Evolutionary conservation across 768 basidiomycete genomes (phyloP).

Genomic region (Suillus alpinus): DNA sequence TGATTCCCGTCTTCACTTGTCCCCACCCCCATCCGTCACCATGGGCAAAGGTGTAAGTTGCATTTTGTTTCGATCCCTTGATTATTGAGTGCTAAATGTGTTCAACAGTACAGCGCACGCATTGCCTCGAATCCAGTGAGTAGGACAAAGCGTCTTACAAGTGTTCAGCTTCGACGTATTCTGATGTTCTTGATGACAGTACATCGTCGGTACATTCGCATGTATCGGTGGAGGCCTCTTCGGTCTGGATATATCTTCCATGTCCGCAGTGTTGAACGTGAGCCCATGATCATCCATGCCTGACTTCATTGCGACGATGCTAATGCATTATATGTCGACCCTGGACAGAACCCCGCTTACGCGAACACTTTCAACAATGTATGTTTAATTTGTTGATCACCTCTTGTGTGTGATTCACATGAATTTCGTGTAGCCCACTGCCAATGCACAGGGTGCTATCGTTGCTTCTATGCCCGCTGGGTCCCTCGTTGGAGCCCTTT

Average conservation of each 20-base stretch:
- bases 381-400: conserved; percentile 1
- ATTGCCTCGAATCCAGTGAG: conserved; percentile 59
- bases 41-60: conserved; percentile 26
- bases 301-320: not conserved
- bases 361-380: conserved; percentile 24
- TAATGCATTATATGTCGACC: not conserved
- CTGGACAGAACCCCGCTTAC: conserved; percentile 26
- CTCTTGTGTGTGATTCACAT: conserved; percentile 2
- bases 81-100: conserved; percentile 3
- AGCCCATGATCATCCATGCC: conserved; percentile 10
- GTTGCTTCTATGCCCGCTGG: conserved; percentile 78
- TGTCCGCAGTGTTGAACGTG: conserved; percentile 71
- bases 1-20: conserved; percentile 1
- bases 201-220: conserved; percentile 76
- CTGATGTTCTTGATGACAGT: conserved; percentile 38
- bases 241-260: conserved; percentile 80
- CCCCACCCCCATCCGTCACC: conserved; percentile 1
- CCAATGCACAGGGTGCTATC: conserved; percentile 65
- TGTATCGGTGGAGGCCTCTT: conserved; percentile 80
- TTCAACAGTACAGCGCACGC: conserved; percentile 46
- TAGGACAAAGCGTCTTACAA: conserved; percentile 5
- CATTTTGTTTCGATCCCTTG: not conserved
- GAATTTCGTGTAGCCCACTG: conserved; percentile 36
- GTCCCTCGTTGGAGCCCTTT: conserved; percentile 63
- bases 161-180: not conserved